Conservation (phyloP, 2,329 filamentous ascomycete species). For the Cucurbitaria berberidis region DNA sequence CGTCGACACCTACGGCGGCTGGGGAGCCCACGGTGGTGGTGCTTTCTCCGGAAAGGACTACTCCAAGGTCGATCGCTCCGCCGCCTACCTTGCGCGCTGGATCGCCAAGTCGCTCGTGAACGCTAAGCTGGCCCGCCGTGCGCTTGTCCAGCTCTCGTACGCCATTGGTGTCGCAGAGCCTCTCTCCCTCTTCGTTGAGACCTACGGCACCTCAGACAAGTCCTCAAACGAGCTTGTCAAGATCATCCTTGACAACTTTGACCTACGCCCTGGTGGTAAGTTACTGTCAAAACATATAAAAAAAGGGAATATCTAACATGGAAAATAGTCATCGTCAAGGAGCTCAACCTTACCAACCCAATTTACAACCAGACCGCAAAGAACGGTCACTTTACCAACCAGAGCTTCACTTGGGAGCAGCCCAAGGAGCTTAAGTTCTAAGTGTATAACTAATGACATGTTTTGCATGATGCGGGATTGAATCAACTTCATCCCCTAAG, state of each 20-base stretch:
- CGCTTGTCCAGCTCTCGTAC: slow-evolving; percentile 97
- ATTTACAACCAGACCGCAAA: slow-evolving; percentile 99
- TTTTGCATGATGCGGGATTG: slow-evolving; percentile 44
- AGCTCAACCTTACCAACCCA: slow-evolving; percentile 91
- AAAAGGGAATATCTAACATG: too few species aligned
- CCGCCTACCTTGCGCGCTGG: slow-evolving; percentile 97
- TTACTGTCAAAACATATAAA: too few species aligned
- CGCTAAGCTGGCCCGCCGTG: slow-evolving; percentile 87
- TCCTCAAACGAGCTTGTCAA: slow-evolving; percentile 89
- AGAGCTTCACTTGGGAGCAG: slow-evolving; percentile 97
- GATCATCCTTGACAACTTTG: slow-evolving; percentile 96
- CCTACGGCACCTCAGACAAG: slow-evolving; percentile 92
- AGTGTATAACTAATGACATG: slow-evolving; percentile 44
- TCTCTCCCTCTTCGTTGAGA: slow-evolving; percentile 96
- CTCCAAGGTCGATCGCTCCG: slow-evolving; percentile 99
- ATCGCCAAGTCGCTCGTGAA: slow-evolving; percentile 97
- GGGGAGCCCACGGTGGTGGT: slow-evolving; percentile 99
- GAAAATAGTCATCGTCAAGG: slow-evolving; percentile 82
- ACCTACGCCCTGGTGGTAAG: slow-evolving; percentile 80
- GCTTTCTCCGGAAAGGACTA: slow-evolving; percentile 99
- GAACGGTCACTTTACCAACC: slow-evolving; percentile 99
- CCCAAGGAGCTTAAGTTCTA: slow-evolving; percentile 94
- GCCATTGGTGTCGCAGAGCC: slow-evolving; percentile 99
- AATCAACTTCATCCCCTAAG: slow-evolving; percentile 49
- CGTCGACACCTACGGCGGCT: slow-evolving; percentile 99